These are phyloP conservation scores for Aspergillus coremiiformis DNA, from an alignment of 495 filamentous ascomycete species.

Conservation along the genomic window DNA sequence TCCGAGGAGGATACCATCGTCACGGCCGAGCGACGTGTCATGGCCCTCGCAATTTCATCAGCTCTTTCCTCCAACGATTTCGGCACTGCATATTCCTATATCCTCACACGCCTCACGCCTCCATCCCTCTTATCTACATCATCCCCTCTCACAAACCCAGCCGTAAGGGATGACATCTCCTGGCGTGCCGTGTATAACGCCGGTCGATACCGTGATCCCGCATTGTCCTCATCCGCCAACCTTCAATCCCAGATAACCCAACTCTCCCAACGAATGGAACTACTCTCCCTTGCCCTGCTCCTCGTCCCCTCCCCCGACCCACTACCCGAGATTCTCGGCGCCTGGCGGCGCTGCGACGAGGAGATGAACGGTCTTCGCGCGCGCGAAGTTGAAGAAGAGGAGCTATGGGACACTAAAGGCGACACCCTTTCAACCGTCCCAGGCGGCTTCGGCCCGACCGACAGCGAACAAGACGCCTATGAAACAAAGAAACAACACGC, in stretches of 20 bases:
- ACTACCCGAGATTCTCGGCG: conserved; percentile 75
- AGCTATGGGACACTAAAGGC: conserved; percentile 61
- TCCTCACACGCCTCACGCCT: conserved; percentile 57
- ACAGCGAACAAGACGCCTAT: conserved; percentile 40
- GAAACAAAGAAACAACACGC: conserved; percentile 37
- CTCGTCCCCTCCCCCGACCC: conserved; percentile 66
- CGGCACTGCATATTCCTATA: conserved; percentile 93
- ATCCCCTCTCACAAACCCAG: conserved; percentile 19
- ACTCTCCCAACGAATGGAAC: conserved; percentile 73
- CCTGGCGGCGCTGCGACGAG: conserved; percentile 82
- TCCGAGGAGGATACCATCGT: conserved; percentile 23
- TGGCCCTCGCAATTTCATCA: conserved; percentile 81
- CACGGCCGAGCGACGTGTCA: conserved; percentile 59
- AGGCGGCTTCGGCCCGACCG: conserved; percentile 52
- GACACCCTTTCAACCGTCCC: conserved; percentile 53
- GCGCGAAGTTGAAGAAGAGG: conserved; percentile 66
- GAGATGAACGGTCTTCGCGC: conserved; percentile 63
- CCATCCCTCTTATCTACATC: conserved; percentile 26
- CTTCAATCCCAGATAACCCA: conserved; percentile 35
- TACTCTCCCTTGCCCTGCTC: conserved; percentile 75
- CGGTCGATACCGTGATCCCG: conserved; percentile 61
- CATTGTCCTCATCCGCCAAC: conserved; percentile 18
- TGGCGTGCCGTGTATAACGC: conserved; percentile 91
- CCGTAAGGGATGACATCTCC: conserved; percentile 63
- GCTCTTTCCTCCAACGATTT: conserved; percentile 85